Conservation (phyloP, 1,284 basidiomycete species). For the Rhodotorula sp. region DNA sequence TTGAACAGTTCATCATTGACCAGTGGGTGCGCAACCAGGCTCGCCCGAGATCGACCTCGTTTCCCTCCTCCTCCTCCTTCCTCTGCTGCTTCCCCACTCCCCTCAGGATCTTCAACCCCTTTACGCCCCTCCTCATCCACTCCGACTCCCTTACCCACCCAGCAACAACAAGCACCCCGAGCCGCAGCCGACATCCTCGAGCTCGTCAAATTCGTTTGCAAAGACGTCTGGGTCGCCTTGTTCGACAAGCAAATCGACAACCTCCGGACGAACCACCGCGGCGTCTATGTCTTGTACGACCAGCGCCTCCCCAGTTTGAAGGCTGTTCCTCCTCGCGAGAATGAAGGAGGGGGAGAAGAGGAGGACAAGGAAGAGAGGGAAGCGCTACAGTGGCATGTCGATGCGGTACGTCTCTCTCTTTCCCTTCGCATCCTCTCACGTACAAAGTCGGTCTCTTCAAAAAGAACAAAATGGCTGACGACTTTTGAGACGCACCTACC, state of each 20-base stretch:
- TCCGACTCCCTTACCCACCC: neutral
- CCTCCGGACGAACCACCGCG: slow-evolving; percentile 45
- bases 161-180: neutral
- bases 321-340: slow-evolving; percentile 7
- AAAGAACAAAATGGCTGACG: too few relatives aligned
- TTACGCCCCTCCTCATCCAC: too few relatives aligned
- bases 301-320: slow-evolving; percentile 26
- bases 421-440: neutral
- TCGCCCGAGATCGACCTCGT: slow-evolving; percentile 31
- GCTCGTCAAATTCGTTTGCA: slow-evolving; percentile 46
- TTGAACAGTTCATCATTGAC: neutral
- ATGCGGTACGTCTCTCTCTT: neutral
- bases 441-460: too few relatives aligned
- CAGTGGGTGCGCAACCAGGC: slow-evolving; percentile 4
- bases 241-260: slow-evolving; percentile 47
- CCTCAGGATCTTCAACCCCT: neutral
- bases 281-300: slow-evolving; percentile 44
- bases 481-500: too few relatives aligned
- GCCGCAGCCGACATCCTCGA: slow-evolving; percentile 38
- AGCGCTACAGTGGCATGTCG: slow-evolving; percentile 1
- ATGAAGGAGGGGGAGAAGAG: neutral
- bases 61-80: slow-evolving; percentile 19
- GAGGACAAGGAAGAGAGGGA: slow-evolving; percentile 14
- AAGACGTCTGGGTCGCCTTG: slow-evolving; percentile 43
- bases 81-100: slow-evolving; percentile 6